Percentiles rank a stretch among this genome's conserved stretches.
These are phyloP conservation scores for Eimeria praecox DNA, from an alignment of 169 alveolate species.

Conservation along the genomic window DNA sequence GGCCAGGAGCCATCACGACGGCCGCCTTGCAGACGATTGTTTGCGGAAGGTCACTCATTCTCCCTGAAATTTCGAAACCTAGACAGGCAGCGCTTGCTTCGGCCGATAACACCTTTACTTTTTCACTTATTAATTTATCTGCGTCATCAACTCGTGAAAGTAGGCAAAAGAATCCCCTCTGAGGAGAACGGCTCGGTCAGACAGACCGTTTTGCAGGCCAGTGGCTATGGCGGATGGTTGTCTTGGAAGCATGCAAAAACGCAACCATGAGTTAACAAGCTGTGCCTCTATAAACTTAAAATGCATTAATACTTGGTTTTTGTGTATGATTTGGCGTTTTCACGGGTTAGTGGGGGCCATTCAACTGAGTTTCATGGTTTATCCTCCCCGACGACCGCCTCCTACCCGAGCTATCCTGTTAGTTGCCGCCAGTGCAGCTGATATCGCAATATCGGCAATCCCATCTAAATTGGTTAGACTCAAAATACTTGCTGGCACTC, in stretches of 20 bases:
- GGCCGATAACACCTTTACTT: not conserved
- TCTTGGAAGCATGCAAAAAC: not conserved
- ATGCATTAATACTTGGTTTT: not conserved
- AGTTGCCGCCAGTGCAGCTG: not conserved
- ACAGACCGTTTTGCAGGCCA: not conserved
- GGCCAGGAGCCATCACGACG: slow-evolving; percentile 64
- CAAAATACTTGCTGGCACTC: not conserved
- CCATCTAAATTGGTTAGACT: not conserved
- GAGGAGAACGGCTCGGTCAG: not conserved
- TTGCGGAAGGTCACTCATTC: slow-evolving; percentile 41
- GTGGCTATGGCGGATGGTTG: not conserved
- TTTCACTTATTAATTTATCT: not conserved
- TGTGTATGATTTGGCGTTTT: not conserved
- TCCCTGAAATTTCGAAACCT: not conserved
- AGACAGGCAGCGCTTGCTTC: not conserved
- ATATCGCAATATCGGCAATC: not conserved
- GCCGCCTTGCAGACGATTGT: slow-evolving; percentile 78
- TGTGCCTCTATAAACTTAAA: not conserved
- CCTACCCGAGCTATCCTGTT: not conserved
- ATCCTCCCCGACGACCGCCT: not conserved
- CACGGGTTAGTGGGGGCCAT: not conserved
- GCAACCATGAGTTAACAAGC: not conserved
- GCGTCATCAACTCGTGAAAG: not conserved
- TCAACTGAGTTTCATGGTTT: not conserved
- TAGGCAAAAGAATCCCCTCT: not conserved